Percentiles rank a stretch among this genome's conserved stretches.
Conservation (phyloP, 805 yeast species). For the Candida silvicultrix region DNA sequence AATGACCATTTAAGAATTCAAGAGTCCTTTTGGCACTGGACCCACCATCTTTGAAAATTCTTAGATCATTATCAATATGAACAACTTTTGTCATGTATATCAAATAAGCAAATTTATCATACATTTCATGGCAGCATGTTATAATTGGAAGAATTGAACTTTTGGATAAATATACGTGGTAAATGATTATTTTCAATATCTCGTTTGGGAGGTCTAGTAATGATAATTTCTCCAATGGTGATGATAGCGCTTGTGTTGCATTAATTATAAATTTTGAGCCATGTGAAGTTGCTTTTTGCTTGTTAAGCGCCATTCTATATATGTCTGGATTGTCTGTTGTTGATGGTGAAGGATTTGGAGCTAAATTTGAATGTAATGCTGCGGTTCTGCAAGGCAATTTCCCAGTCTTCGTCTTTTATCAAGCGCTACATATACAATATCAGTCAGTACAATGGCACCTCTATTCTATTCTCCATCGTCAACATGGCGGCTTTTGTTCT, state of each 20-base stretch:
- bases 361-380: too few species aligned
- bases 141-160: conserved; percentile 10
- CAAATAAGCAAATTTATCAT: conserved; percentile 6
- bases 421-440: too few species aligned
- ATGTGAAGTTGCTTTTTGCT: too few species aligned
- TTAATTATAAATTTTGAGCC: too few species aligned
- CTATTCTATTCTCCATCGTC: too few species aligned
- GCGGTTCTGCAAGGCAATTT: too few species aligned
- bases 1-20: background rate
- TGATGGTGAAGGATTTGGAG: too few species aligned
- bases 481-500: too few species aligned
- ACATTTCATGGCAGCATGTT: conserved; percentile 5
- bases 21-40: background rate
- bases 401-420: too few species aligned
- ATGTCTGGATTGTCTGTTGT: too few species aligned
- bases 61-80: conserved; percentile 3
- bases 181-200: conserved; percentile 7
- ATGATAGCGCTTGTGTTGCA: background rate
- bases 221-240: background rate
- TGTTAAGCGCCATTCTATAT: too few species aligned
- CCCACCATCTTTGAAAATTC: background rate
- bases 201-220: conserved; percentile 13
- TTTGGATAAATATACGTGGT: conserved; percentile 1
- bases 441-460: too few species aligned
- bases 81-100: conserved; percentile 8